These are phyloP conservation scores for Mucor velutinosus DNA, from an alignment of 371 early-diverging fungal genomes.

Conservation along the genomic window DNA sequence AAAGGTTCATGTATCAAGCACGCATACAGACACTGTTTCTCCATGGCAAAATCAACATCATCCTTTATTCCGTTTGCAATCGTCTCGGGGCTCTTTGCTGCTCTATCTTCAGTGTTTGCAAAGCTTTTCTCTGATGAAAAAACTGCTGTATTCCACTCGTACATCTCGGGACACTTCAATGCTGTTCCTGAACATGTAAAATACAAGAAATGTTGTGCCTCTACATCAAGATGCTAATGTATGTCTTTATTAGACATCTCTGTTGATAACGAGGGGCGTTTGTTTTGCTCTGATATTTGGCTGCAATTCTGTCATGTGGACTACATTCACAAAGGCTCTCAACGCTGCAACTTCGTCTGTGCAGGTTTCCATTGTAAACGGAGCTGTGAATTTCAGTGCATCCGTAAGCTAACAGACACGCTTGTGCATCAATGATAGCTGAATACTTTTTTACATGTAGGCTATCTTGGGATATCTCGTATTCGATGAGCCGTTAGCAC, in stretches of 20 bases:
- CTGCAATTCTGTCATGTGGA: conserved; percentile 83
- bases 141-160: conserved; percentile 39
- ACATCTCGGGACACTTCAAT: conserved; percentile 5
- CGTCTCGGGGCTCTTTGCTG: conserved; percentile 70
- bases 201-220: not conserved
- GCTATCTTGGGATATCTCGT: conserved; percentile 67
- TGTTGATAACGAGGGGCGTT: conserved; percentile 46
- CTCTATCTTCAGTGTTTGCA: conserved; percentile 77
- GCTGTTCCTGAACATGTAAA: conserved; percentile 27
- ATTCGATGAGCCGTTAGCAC: conserved; percentile 68
- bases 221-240: not conserved
- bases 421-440: not conserved
- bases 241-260: conserved; percentile 27
- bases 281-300: conserved; percentile 63
- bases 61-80: conserved; percentile 55
- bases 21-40: not conserved
- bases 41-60: not conserved
- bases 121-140: conserved; percentile 68
- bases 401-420: conserved; percentile 50
- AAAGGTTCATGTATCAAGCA: not conserved
- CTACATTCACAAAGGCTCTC: conserved; percentile 77
- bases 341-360: conserved; percentile 70
- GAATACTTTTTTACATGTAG: conserved; percentile 25
- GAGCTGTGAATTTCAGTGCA: conserved; percentile 70
- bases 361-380: conserved; percentile 73